Conservation (phyloP, 2,329 filamentous ascomycete genomes). For the Cordyceps sp. region DNA sequence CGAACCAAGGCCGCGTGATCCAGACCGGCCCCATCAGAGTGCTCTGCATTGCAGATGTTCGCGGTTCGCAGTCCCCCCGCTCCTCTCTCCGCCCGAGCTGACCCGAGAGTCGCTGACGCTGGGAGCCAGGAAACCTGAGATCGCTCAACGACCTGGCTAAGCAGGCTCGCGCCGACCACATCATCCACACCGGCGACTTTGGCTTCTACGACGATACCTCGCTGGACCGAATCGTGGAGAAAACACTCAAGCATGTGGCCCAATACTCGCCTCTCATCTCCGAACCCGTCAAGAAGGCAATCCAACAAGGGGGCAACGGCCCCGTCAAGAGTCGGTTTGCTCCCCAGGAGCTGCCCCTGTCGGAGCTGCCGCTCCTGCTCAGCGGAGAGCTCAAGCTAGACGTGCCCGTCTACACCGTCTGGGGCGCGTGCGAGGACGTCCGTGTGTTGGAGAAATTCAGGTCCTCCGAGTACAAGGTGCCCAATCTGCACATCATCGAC, state of each 20-base stretch:
- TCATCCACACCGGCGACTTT: conserved; percentile 97
- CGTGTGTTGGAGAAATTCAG: conserved; percentile 94
- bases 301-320: conserved; percentile 48
- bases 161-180: conserved; percentile 87
- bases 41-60: conserved; percentile 55
- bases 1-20: conserved; percentile 50
- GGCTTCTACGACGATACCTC: conserved; percentile 97
- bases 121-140: conserved; percentile 65
- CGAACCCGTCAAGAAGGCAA: conserved; percentile 55
- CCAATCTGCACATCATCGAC: conserved; percentile 95
- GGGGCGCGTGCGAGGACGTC: conserved; percentile 97
- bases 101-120: conserved; percentile 4
- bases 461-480: conserved; percentile 93
- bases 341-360: conserved; percentile 71
- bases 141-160: conserved; percentile 94
- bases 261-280: conserved; percentile 93
- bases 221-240: conserved; percentile 92
- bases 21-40: conserved; percentile 50
- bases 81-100: no score
- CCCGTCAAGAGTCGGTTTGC: conserved; percentile 77
- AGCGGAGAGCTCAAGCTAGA: conserved; percentile 81
- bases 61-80: conserved; percentile 31
- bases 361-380: conserved; percentile 79
- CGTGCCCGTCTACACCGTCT: conserved; percentile 94
- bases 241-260: conserved; percentile 95